phyloP scores from a whole-genome alignment of 2,329 filamentous ascomycete species.

The Escovopsis sp. region DNA sequence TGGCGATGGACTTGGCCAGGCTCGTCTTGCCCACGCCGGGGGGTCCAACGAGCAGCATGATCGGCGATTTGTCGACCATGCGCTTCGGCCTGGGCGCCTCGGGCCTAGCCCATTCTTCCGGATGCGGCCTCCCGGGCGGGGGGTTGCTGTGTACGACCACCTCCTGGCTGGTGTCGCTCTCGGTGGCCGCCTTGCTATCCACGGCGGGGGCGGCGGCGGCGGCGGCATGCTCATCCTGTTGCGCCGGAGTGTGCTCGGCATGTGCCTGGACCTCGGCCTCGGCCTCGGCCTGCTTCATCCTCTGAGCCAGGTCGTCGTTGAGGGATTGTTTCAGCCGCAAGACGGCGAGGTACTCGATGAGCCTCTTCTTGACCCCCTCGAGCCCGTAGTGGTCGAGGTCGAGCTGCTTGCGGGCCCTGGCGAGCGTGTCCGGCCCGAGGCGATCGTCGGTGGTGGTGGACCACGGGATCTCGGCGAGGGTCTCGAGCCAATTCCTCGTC shows the following conservation, averaged over 20 bases:
- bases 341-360: slow-evolving; percentile 94
- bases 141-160: too few species aligned
- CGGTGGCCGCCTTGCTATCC: slow-evolving; percentile 28
- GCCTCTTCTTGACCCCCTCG: slow-evolving; percentile 90
- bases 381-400: slow-evolving; percentile 94
- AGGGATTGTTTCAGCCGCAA: slow-evolving; percentile 84
- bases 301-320: slow-evolving; percentile 67
- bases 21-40: slow-evolving; percentile 95
- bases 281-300: slow-evolving; percentile 55
- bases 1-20: slow-evolving; percentile 81
- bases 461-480: slow-evolving; percentile 89
- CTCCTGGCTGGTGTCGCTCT: slow-evolving; percentile 10
- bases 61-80: slow-evolving; percentile 89
- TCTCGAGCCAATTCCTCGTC: slow-evolving; percentile 85
- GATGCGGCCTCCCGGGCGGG: too few species aligned
- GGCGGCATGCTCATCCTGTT: too few species aligned
- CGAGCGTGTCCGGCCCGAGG: slow-evolving; percentile 65
- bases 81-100: slow-evolving; percentile 66
- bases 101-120: slow-evolving; percentile 38
- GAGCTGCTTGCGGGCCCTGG: slow-evolving; percentile 70
- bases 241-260: too few species aligned
- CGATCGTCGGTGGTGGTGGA: slow-evolving; percentile 70
- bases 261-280: slow-evolving; percentile 27
- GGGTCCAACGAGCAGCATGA: slow-evolving; percentile 81
- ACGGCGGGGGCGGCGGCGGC: too few species aligned